Evolutionary conservation across 2,329 filamentous ascomycete genomes (phyloP).

Genomic region (Pyrenophora seminiperda): DNA sequence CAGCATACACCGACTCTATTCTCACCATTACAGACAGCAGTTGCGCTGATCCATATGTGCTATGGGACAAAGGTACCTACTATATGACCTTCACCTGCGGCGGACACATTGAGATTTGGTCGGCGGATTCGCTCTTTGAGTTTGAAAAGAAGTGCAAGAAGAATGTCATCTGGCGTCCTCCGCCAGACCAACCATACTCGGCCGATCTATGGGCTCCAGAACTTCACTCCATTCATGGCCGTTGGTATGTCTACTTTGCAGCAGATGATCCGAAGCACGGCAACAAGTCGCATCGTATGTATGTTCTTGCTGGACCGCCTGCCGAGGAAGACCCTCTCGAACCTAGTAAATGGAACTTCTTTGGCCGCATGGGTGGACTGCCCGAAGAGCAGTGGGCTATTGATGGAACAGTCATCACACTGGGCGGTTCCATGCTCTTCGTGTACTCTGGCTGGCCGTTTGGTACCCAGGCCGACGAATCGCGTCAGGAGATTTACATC

Average conservation of each 20-base stretch:
- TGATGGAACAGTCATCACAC: slow-evolving; percentile 53
- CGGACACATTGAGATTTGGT: slow-evolving; percentile 53
- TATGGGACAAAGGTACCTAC: slow-evolving; percentile 50
- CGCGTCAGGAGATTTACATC: slow-evolving; percentile 53
- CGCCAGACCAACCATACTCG: slow-evolving; percentile 51
- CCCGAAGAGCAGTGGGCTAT: slow-evolving; percentile 55
- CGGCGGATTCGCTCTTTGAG: slow-evolving; percentile 47
- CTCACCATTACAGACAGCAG: slow-evolving; percentile 49
- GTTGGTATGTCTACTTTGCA: slow-evolving; percentile 62
- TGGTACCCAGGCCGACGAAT: slow-evolving; percentile 42
- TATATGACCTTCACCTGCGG: slow-evolving; percentile 56
- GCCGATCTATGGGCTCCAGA: slow-evolving; percentile 62
- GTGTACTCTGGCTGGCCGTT: slow-evolving; percentile 56
- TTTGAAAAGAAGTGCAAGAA: slow-evolving; percentile 48
- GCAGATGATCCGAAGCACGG: slow-evolving; percentile 50
- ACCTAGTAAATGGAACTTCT: slow-evolving; percentile 48
- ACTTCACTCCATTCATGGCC: slow-evolving; percentile 56
- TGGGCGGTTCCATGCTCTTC: slow-evolving; percentile 49
- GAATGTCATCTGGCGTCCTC: slow-evolving; percentile 52
- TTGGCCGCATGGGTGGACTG: slow-evolving; percentile 50
- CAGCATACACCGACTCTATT: slow-evolving; percentile 48
- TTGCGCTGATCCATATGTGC: slow-evolving; percentile 54
- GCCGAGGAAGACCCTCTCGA: slow-evolving; percentile 37
- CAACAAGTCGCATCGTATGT: slow-evolving; percentile 54
- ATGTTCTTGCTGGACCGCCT: slow-evolving; percentile 51